Conservation (phyloP, 2,329 filamentous ascomycete species). For the Sporothrix inflata region DNA sequence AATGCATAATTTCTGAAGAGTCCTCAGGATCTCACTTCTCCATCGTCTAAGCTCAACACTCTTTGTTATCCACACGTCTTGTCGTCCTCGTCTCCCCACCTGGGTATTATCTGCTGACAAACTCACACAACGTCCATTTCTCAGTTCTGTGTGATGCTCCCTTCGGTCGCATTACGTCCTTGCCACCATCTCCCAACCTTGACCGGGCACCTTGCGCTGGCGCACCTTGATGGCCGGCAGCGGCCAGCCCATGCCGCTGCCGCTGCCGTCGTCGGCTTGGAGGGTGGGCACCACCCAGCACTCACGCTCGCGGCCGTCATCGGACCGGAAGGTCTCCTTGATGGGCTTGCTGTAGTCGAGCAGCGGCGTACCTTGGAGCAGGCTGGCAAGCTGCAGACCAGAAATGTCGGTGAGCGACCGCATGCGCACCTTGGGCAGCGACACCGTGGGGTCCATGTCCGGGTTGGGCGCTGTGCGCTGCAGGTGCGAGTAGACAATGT, state of each 20-base stretch:
- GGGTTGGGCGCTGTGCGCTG: conserved; percentile 60
- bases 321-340: conserved; percentile 68
- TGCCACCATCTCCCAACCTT: conserved; percentile 71
- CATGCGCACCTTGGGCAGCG: conserved; percentile 78
- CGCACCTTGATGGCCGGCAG: conserved; percentile 82
- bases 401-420: conserved; percentile 81
- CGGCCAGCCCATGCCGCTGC: conserved; percentile 75
- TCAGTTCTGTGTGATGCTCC: background rate
- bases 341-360: conserved; percentile 87
- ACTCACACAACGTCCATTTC: background rate
- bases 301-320: conserved; percentile 58
- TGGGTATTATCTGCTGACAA: too few relatives aligned
- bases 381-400: conserved; percentile 71
- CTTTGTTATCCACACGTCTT: too few relatives aligned
- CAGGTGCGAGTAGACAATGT: conserved; percentile 84
- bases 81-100: too few relatives aligned
- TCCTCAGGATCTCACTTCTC: too few relatives aligned
- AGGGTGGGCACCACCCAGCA: conserved; percentile 84
- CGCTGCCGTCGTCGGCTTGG: conserved; percentile 62
- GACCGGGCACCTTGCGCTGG: conserved; percentile 73
- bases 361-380: conserved; percentile 84
- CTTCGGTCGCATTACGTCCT: background rate
- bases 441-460: conserved; percentile 34
- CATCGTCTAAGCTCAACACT: too few relatives aligned
- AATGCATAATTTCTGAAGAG: too few relatives aligned